phyloP scores from a whole-genome alignment of 2,329 filamentous ascomycete species.

The Fusarium subtropicale region DNA sequence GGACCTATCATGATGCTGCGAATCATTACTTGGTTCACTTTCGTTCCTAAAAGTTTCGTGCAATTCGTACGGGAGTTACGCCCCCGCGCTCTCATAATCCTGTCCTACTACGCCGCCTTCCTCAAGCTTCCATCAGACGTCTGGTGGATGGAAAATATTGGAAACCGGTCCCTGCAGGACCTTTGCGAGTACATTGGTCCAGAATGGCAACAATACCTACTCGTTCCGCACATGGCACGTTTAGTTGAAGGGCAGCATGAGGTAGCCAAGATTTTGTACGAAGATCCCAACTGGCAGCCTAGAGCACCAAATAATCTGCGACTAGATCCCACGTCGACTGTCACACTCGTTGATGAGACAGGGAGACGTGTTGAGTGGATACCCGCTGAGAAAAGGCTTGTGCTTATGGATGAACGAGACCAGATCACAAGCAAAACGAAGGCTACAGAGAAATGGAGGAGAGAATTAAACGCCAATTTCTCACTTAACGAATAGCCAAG shows the following conservation, averaged over 20 bases:
- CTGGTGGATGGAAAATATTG: slow-evolving; percentile 65
- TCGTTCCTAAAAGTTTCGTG: slow-evolving; percentile 59
- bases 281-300: slow-evolving; percentile 58
- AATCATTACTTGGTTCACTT: slow-evolving; percentile 66
- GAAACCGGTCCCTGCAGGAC: slow-evolving; percentile 59
- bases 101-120: slow-evolving; percentile 66
- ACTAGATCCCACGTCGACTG: slow-evolving; percentile 29
- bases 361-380: slow-evolving; percentile 43
- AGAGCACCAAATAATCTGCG: slow-evolving; percentile 20
- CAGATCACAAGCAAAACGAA: slow-evolving; percentile 1
- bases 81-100: slow-evolving; percentile 62
- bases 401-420: slow-evolving; percentile 35
- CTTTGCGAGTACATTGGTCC: slow-evolving; percentile 56
- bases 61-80: slow-evolving; percentile 56
- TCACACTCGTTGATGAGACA: slow-evolving; percentile 41
- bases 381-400: slow-evolving; percentile 34
- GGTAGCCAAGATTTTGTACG: slow-evolving; percentile 57
- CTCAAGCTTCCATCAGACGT: slow-evolving; percentile 56
- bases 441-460: slow-evolving; percentile 20
- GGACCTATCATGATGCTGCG: slow-evolving; percentile 60
- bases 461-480: neutral
- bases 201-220: slow-evolving; percentile 57
- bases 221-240: slow-evolving; percentile 56
- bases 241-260: slow-evolving; percentile 50
- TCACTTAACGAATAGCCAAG: neutral